phyloP scores from a whole-genome alignment of 257 asterid genomes.

The Solanum stenotomum region DNA sequence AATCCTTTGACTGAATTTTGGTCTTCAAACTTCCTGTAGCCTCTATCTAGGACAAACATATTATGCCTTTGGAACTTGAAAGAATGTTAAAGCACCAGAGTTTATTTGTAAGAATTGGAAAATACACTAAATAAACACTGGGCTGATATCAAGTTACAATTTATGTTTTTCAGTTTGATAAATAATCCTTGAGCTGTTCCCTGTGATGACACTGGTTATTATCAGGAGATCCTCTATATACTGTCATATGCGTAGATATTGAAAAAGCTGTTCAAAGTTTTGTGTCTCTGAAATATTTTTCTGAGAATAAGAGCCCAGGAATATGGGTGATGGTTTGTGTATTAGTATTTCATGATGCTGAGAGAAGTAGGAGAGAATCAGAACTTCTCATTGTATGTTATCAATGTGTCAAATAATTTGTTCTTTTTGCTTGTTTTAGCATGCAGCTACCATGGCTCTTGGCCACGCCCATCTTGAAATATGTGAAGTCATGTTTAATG shows the following conservation, averaged over 20 bases:
- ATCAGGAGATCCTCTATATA: background rate
- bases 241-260: background rate
- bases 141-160: background rate
- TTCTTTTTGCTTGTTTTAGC: conserved; percentile 32
- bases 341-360: background rate
- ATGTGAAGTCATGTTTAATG: conserved; percentile 95
- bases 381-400: background rate
- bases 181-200: background rate
- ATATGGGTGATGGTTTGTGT: background rate
- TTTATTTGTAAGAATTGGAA: background rate
- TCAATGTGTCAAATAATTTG: background rate
- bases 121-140: background rate
- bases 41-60: background rate
- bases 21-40: background rate
- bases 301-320: background rate
- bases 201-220: background rate
- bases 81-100: background rate
- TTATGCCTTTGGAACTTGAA: background rate
- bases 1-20: background rate
- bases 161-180: background rate
- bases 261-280: background rate
- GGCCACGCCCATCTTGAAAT: conserved; percentile 93
- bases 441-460: conserved; percentile 98
- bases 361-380: background rate
- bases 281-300: background rate